Base-by-base conservation (phyloP, 176 grass and related monocot genomes). In the Cenchrus purpureus region DNA sequence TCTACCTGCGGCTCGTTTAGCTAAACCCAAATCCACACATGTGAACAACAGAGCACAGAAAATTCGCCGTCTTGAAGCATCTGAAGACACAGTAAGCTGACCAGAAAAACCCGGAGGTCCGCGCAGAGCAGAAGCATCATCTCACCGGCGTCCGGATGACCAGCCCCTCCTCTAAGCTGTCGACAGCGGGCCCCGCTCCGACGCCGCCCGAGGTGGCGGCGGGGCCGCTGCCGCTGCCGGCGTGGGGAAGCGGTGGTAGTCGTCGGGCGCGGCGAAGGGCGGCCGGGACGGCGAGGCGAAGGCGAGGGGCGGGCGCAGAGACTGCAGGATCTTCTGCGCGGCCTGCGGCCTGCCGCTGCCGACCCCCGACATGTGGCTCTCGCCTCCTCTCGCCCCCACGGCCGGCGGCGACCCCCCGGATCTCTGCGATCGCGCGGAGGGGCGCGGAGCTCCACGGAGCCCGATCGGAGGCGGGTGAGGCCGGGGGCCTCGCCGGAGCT, bases 111-210 rank as follows among this genome's bases (percentile, higher is more conserved):
- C 74, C 45, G 42, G 60, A 60, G 74, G 31, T 64, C 48, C 10
- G 16, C 34, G 73, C 34, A 32, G 69, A 85, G 70, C 82, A 61
- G 6, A 52, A 74, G 65, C 14, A 49, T 52, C 42, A 80, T 85
- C 93, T 95, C 88, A 95, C 90, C 51, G 88, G 88, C 51, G 93
- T 95, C 67, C 87, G 91, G 57, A 95, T 82, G 45, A 95, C 43
- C 28, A 95, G 54, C 16, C 88, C 86, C 54, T 95, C 93, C 31
- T 87, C 85, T 6, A 88, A 84, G 32, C 84, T 10, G 29, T 19
- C 86, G 11, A 19, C 70, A 15, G 12, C 64, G 42, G 5, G 60
- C 3, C 44, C 82, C 17, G 74, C 57, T 34, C 63, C 64, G 53
- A 74, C 55, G 37, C 79, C 86, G 20, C 85, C 83, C 11, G 88